These are phyloP conservation scores for Bruguiera parviflora DNA, from an alignment of 345 rosid genomes.

Conservation along the genomic window DNA sequence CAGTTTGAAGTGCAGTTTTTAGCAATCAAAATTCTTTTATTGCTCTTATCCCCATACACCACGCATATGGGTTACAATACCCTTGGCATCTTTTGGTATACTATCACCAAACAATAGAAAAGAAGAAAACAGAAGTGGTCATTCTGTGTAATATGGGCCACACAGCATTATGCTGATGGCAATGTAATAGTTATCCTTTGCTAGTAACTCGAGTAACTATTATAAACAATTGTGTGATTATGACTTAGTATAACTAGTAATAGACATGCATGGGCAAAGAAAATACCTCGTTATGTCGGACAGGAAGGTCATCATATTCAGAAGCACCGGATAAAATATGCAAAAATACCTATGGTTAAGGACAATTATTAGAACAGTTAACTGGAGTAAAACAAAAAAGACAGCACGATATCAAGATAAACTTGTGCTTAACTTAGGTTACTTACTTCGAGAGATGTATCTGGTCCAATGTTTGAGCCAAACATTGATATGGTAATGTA, in stretches of 20 bases:
- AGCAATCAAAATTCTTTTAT: neutral
- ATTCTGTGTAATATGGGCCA: no score
- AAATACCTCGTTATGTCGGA: slow-evolving; percentile 92
- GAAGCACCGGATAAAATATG: slow-evolving; percentile 83
- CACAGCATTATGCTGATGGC: no score
- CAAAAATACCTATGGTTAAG: slow-evolving; percentile 57
- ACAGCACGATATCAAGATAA: slow-evolving; percentile 2
- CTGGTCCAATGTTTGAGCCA: slow-evolving; percentile 90
- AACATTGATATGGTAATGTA: slow-evolving; percentile 94
- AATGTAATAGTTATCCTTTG: no score
- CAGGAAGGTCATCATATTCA: slow-evolving; percentile 96
- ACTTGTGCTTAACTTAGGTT: slow-evolving; percentile 2
- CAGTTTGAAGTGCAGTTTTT: neutral
- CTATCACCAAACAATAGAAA: neutral
- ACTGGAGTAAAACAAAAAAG: neutral
- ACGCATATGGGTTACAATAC: neutral
- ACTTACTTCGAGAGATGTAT: slow-evolving; percentile 89
- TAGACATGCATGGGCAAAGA: neutral
- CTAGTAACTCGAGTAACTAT: no score
- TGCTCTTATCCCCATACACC: neutral
- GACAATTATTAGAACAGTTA: slow-evolving; percentile 9
- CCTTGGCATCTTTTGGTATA: neutral
- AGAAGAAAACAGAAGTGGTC: no score
- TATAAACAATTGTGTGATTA: no score
- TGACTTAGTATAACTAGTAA: neutral